A percentile compares a stretch with the other conserved stretches of the same genome.
These are phyloP conservation scores for Zygotorulaspora danielsina DNA, from an alignment of 805 yeast genomes.

Conservation along the genomic window DNA sequence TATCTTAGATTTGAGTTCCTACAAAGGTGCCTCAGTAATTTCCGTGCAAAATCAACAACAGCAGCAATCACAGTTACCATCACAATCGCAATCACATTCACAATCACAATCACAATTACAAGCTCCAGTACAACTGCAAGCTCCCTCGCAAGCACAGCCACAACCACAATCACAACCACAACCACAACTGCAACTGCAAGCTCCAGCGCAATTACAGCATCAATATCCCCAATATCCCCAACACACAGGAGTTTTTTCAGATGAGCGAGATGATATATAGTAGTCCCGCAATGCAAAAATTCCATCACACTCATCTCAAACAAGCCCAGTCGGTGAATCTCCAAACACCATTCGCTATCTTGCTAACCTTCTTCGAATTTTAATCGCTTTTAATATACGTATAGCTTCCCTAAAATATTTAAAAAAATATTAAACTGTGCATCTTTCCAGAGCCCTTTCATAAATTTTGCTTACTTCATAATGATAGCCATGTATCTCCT, in stretches of 20 bases:
- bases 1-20: constrained; percentile 65
- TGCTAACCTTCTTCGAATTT: too few relatives aligned
- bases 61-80: constrained; percentile 17
- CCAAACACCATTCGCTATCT: too few relatives aligned
- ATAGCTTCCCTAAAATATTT: too few relatives aligned
- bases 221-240: background rate
- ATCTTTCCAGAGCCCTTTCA: constrained; percentile 40
- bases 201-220: background rate
- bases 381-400: too few relatives aligned
- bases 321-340: too few relatives aligned
- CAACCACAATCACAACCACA: constrained; percentile 7
- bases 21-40: constrained; percentile 33
- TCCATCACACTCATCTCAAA: background rate
- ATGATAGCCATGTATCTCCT: constrained; percentile 40
- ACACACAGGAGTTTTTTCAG: background rate
- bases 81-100: constrained; percentile 13
- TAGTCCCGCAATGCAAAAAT: background rate
- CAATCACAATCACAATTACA: constrained; percentile 13
- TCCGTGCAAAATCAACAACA: constrained; percentile 12
- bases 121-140: constrained; percentile 15
- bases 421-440: too few relatives aligned
- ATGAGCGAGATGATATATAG: background rate
- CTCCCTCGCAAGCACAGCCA: background rate
- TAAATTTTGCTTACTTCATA: constrained; percentile 44
- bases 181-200: constrained; percentile 4